phyloP scores from a whole-genome alignment of 2,329 filamentous ascomycete species.

The Cladobotryum protrusum region DNA sequence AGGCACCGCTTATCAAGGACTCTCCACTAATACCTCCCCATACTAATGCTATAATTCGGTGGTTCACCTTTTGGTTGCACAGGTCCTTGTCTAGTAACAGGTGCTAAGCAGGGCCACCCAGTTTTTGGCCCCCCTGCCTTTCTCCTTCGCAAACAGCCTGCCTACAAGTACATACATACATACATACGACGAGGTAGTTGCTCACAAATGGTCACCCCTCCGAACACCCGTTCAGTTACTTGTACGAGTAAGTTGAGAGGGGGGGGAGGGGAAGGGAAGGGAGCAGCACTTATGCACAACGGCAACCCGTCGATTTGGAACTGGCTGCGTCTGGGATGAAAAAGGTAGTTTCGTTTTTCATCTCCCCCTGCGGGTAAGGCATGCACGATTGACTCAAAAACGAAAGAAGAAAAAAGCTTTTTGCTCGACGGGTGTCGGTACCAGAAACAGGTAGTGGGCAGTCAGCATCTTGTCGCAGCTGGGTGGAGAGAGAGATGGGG shows the following conservation, averaged over 20 bases:
- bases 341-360: not conserved
- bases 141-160: no score
- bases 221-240: no score
- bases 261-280: no score
- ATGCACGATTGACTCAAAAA: no score
- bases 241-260: no score
- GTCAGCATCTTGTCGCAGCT: no score
- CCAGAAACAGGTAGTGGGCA: no score
- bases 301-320: slow-evolving; percentile 7
- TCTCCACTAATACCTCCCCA: not conserved
- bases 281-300: no score
- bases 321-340: not conserved
- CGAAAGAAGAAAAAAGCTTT: not conserved
- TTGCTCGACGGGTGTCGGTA: not conserved
- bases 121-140: not conserved
- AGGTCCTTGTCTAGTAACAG: not conserved
- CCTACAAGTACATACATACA: no score
- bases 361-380: not conserved
- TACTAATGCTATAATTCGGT: not conserved
- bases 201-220: no score
- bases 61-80: not conserved
- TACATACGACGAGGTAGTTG: no score
- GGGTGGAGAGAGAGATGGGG: no score
- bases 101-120: not conserved
- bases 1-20: not conserved